Evolutionary conservation across 2,329 filamentous ascomycete species (phyloP).

Genomic region (Fusarium algeriense): DNA sequence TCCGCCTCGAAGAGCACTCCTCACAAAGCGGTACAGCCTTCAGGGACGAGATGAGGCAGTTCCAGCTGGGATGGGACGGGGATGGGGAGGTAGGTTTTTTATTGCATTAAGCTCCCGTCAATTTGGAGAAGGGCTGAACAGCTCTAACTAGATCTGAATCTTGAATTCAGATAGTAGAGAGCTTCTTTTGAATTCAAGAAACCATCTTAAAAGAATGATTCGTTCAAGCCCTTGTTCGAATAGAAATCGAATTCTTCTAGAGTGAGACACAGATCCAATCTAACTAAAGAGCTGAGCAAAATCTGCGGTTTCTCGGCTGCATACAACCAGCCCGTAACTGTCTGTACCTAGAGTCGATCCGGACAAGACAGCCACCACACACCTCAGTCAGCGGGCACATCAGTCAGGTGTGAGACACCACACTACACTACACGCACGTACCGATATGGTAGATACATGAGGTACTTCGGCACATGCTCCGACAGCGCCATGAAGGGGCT

Average conservation of each 20-base stretch:
- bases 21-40: neutral
- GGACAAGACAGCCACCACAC: slow-evolving; percentile 6
- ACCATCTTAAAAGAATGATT: neutral
- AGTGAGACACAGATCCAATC: slow-evolving; percentile 4
- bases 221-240: neutral
- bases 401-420: slow-evolving; percentile 1
- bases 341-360: neutral
- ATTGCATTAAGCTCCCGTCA: slow-evolving; percentile 15
- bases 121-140: slow-evolving; percentile 11
- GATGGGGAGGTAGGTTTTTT: slow-evolving; percentile 1
- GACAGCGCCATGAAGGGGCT: neutral
- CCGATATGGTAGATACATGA: neutral
- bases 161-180: slow-evolving; percentile 4
- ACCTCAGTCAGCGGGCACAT: neutral
- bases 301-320: slow-evolving; percentile 1
- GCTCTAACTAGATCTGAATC: slow-evolving; percentile 3
- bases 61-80: slow-evolving; percentile 7
- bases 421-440: neutral
- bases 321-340: slow-evolving; percentile 10
- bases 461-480: slow-evolving; percentile 10
- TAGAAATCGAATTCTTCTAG: slow-evolving; percentile 3
- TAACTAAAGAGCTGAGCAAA: neutral
- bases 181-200: slow-evolving; percentile 14
- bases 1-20: slow-evolving; percentile 2
- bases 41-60: slow-evolving; percentile 15